Base-by-base conservation (phyloP, 805 yeast genomes). In the Candida khao-thaluensis region DNA sequence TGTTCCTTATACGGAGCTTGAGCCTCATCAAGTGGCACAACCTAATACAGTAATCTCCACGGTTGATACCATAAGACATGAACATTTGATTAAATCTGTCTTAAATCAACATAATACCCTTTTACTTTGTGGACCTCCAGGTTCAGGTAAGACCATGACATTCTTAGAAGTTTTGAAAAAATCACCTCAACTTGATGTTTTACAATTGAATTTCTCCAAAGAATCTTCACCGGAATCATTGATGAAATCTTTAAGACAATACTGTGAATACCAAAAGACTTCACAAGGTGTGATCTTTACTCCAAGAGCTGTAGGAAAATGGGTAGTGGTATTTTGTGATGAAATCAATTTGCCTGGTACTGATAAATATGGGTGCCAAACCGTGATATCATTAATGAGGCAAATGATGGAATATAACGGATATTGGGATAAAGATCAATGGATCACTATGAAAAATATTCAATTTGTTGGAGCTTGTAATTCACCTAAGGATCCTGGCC, bases 381-480 rank as follows among this genome's bases (percentile, higher is more conserved):
- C 71, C 0, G 85, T 82, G 0, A 78, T 87, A 8, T 71, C 83
- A 1, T 75, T 90, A 28, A 52, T 91, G 42, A 74, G 97, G 31
- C 91, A 86, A 50, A 52, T 91, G 53, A 64, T 86, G 5, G 91
- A 84, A 47, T 73, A 74, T 15, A 57, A 66, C 1, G 96, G 97
- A 0, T 91, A 88, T 54, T 88, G 95, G 93, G 70, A 77, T 35
- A 59, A 71, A 0, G 51, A 60, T 8, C 69, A 70, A 17, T 91
- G 96, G 95, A 78, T 90, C 1, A 47, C 64, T 0, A 43, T 88
- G 7, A 64, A 71, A 12, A 72, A 80, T 32, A 69, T 91, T 18
- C 95, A 85, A 52, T 72, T 91, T 62, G 93, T 89, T n/a, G 97
- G 95, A 7, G 97, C 98, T 0, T 91, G 98, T 57, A 91, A 91